Conservation (phyloP, 306 rosid species). For the Delonix regia region DNA sequence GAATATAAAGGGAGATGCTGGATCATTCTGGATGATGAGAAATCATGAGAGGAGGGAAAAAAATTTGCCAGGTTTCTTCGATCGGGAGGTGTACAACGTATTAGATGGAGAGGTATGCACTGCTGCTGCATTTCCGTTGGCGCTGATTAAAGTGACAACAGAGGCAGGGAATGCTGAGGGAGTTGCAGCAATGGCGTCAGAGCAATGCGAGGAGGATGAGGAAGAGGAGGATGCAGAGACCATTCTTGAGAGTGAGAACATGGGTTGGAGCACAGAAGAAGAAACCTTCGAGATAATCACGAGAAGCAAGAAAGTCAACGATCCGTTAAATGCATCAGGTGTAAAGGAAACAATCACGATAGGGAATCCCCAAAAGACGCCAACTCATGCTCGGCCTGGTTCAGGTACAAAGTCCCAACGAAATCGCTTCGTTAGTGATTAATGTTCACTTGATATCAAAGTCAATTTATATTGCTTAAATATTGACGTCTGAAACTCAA, state of each 20-base stretch:
- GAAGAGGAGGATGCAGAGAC: conserved; percentile 42
- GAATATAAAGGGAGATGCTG: conserved; percentile 24
- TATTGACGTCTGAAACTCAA: not conserved
- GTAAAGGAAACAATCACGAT: not conserved
- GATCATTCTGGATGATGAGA: conserved; percentile 58
- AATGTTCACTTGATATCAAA: not conserved
- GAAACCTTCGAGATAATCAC: conserved; percentile 29
- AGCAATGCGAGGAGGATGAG: not conserved
- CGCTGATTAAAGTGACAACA: conserved; percentile 31
- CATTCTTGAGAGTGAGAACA: conserved; percentile 40
- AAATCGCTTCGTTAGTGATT: not conserved
- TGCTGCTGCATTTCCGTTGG: conserved; percentile 45
- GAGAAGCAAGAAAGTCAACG: not conserved
- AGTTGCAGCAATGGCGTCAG: conserved; percentile 12
- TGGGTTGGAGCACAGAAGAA: conserved; percentile 48
- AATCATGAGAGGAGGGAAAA: conserved; percentile 46
- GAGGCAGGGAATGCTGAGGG: conserved; percentile 29
- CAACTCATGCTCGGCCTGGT: conserved; percentile 3
- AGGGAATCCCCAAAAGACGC: conserved; percentile 11
- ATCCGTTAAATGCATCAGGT: conserved; percentile 19
- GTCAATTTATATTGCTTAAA: not conserved
- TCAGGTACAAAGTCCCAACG: conserved; percentile 31
- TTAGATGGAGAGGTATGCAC: conserved; percentile 46
- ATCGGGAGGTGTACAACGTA: conserved; percentile 44
- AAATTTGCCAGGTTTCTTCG: conserved; percentile 55